Evolutionary conservation across 2,329 filamentous ascomycete species (phyloP).

Genomic region (Cladosporium sp.): DNA sequence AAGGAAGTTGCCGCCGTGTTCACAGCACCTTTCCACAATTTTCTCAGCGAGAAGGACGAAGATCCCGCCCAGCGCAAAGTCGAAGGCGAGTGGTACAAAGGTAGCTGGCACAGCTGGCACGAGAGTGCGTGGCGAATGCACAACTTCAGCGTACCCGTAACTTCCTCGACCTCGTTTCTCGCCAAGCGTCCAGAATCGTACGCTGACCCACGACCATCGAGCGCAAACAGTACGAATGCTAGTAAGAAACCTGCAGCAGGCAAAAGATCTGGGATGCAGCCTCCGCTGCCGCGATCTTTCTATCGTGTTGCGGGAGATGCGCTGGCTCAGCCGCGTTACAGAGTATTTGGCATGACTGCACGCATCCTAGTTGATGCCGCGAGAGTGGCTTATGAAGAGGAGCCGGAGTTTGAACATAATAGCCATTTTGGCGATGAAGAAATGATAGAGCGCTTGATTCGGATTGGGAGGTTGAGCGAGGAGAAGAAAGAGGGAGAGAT

Average conservation of each 20-base stretch:
- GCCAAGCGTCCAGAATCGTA: constrained; percentile 24
- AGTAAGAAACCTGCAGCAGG: background rate
- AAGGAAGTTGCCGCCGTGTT: constrained; percentile 93
- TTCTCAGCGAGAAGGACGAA: constrained; percentile 62
- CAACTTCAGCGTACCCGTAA: constrained; percentile 84
- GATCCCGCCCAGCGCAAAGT: constrained; percentile 31
- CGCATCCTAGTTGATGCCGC: constrained; percentile 85
- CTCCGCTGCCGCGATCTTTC: constrained; percentile 26
- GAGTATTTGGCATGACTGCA: constrained; percentile 94
- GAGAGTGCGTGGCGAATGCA: constrained; percentile 78
- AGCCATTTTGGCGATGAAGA: constrained; percentile 62
- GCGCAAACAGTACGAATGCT: background rate
- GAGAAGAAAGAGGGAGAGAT: constrained; percentile 47
- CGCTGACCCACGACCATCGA: constrained; percentile 17
- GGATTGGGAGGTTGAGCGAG: constrained; percentile 53
- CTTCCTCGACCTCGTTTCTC: constrained; percentile 58
- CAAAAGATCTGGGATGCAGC: constrained; percentile 13
- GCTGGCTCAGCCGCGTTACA: constrained; percentile 50
- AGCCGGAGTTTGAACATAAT: constrained; percentile 78
- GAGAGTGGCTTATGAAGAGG: constrained; percentile 72
- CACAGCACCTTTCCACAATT: constrained; percentile 81
- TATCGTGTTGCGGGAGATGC: constrained; percentile 25
- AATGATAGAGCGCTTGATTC: constrained; percentile 56
- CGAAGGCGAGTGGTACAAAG: constrained; percentile 74
- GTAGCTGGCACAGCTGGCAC: constrained; percentile 76